Conservation (phyloP, 2,329 filamentous ascomycete species). For the Fusarium brachygibbosum region DNA sequence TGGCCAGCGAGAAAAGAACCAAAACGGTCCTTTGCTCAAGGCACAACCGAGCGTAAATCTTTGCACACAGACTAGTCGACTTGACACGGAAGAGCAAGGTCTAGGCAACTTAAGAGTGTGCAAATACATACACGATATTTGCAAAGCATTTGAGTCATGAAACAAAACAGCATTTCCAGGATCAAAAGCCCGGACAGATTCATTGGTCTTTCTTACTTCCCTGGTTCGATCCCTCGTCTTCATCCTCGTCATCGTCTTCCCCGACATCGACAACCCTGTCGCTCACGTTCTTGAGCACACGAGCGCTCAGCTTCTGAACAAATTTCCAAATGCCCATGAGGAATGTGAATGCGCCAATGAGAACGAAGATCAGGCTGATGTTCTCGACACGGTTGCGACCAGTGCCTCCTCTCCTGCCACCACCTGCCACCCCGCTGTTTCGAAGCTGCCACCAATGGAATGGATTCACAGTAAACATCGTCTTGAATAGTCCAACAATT, state of each 20-base stretch:
- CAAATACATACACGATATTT: constrained; percentile 59
- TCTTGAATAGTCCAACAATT: constrained; percentile 86
- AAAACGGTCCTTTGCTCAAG: constrained; percentile 66
- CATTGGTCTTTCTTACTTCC: constrained; percentile 53
- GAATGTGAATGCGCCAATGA: constrained; percentile 85
- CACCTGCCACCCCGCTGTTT: constrained; percentile 67
- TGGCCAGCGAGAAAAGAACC: constrained; percentile 53
- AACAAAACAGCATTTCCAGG: neutral
- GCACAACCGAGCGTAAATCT: constrained; percentile 71
- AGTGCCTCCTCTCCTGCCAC: constrained; percentile 68
- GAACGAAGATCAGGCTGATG: constrained; percentile 82
- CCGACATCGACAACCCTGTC: constrained; percentile 88
- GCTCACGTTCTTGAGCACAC: constrained; percentile 80
- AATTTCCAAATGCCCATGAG: constrained; percentile 87
- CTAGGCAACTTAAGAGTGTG: constrained; percentile 99
- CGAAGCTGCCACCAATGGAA: constrained; percentile 84
- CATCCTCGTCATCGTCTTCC: constrained; percentile 68
- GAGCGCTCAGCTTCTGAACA: constrained; percentile 79
- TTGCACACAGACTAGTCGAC: constrained; percentile 98
- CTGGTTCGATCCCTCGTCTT: constrained; percentile 65
- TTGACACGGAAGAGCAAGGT: constrained; percentile 80
- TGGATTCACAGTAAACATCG: constrained; percentile 78
- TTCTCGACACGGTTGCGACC: constrained; percentile 84
- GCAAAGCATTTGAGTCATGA: neutral
- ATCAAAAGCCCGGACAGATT: constrained; percentile 25